Evolutionary conservation across 2,329 filamentous ascomycete species (phyloP), one percentile per base, ranked within the genome.

Genomic region (Passalora sequoiae): DNA sequence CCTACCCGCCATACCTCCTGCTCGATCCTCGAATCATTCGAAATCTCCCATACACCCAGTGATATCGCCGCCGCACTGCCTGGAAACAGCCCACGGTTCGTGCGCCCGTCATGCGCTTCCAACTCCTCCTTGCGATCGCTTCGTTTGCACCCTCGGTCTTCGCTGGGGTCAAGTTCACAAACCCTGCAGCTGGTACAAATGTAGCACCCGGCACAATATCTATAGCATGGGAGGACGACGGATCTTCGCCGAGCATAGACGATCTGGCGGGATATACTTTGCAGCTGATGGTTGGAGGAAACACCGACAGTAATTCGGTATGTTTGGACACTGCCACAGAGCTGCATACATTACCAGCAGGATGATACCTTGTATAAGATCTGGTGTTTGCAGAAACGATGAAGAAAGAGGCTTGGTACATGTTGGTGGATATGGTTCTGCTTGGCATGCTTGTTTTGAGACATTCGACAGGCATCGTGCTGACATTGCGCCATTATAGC

Each of bases 231-330:
- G 67, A 69, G 45, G 78, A 82, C 13, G 72, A 71, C 20, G 74
- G 74, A 29, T 64, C 64, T 15, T 62, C 68, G 31, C 77, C 78
- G 2, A 58, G 65, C 3, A 59, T 80, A 25, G 58, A 71, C 6
- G 69, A 75, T 44, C 66, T 81, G 30, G 60, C 65, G 2, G 68
- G 69, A 13, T 85, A 80, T 60, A 67, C 76, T 47, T 62, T 85
- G 36, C 76, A 74, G 52, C 66, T 85, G 16, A 78, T 77, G 56
- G 74, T 77, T 5, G 81, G 81, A 42, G 77, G 79, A 33, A 77
- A 81, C 57, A 64, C 67, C 2, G 66, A 63, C 42, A 66, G 67
- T 4, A 31, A 43, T 46, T 68, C 72, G 66, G 71, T 78, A 63
- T 44, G 63, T 50, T 19, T n/a, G 21, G 19, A 16, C 9, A 7